Percentiles rank a stretch among this genome's conserved stretches.
phyloP scores from a whole-genome alignment of 495 filamentous ascomycete species.

The Hypomontagnella monticulosa region DNA sequence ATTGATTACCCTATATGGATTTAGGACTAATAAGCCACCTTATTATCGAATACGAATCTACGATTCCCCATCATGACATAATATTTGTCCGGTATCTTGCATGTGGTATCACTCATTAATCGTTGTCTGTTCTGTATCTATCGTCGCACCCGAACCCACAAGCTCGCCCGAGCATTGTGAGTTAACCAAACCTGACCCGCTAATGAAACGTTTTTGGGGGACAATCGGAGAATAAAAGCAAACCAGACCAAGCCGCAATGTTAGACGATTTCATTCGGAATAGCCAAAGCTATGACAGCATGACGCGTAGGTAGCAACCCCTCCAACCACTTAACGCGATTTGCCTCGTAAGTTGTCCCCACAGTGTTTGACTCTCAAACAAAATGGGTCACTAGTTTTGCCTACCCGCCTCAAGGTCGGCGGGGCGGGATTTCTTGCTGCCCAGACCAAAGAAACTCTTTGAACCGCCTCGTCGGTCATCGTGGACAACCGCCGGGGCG shows the following conservation, averaged over 20 bases:
- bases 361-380: constrained; percentile 16
- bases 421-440: constrained; percentile 46
- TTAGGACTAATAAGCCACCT: background rate
- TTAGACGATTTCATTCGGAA: background rate
- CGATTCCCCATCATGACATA: constrained; percentile 11
- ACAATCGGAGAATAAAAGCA: constrained; percentile 1
- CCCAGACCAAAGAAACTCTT: constrained; percentile 51
- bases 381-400: constrained; percentile 9
- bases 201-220: background rate
- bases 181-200: background rate
- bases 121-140: constrained; percentile 10
- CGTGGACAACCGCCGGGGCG: constrained; percentile 29
- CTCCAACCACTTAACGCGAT: constrained; percentile 30
- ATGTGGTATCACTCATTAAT: constrained; percentile 21
- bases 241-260: background rate
- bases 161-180: background rate
- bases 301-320: constrained; percentile 28
- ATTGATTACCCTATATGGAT: background rate
- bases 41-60: constrained; percentile 1
- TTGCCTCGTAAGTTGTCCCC: constrained; percentile 11
- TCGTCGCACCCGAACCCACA: constrained; percentile 16
- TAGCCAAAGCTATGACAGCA: constrained; percentile 8
- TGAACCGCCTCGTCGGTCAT: constrained; percentile 30
- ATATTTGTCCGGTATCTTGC: constrained; percentile 15
- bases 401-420: constrained; percentile 51